Conservation (phyloP, 352 stramenopile species). For the Phytophthora pseudosyringae region DNA sequence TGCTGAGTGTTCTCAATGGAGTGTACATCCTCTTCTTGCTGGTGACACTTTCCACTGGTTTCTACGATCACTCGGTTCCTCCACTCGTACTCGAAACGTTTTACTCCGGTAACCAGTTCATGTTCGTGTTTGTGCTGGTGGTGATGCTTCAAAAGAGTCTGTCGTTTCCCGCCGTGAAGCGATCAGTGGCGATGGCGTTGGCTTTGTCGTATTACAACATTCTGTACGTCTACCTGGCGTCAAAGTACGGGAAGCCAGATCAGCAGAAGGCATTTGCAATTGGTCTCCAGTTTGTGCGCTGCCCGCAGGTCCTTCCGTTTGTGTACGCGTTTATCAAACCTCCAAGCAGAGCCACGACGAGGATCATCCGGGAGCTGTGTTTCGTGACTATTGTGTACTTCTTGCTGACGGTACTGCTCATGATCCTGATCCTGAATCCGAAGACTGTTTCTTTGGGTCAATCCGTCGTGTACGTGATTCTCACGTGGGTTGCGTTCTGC, state of each 20-base stretch:
- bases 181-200: constrained; percentile 29
- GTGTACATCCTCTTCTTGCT: not conserved
- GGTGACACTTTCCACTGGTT: not conserved
- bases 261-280: constrained; percentile 20
- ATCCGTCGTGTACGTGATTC: constrained; percentile 21
- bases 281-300: constrained; percentile 21
- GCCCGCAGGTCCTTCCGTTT: constrained; percentile 28
- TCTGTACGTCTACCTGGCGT: constrained; percentile 26
- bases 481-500: constrained; percentile 31
- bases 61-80: not conserved
- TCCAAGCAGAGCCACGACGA: constrained; percentile 35
- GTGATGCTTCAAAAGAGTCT: constrained; percentile 59
- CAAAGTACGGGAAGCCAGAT: constrained; percentile 11
- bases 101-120: constrained; percentile 46
- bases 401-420: constrained; percentile 13
- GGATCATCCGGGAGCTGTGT: constrained; percentile 43
- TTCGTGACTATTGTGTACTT: constrained; percentile 30
- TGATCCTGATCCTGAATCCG: constrained; percentile 30
- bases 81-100: constrained; percentile 31
- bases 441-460: constrained; percentile 14
- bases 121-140: constrained; percentile 43
- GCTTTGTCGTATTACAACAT: constrained; percentile 38
- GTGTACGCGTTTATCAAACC: constrained; percentile 43
- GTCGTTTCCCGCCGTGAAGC: constrained; percentile 41
- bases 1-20: no score